Conservation (phyloP, 2,329 filamentous ascomycete genomes). For the Ophiosphaerella herpotricha region DNA sequence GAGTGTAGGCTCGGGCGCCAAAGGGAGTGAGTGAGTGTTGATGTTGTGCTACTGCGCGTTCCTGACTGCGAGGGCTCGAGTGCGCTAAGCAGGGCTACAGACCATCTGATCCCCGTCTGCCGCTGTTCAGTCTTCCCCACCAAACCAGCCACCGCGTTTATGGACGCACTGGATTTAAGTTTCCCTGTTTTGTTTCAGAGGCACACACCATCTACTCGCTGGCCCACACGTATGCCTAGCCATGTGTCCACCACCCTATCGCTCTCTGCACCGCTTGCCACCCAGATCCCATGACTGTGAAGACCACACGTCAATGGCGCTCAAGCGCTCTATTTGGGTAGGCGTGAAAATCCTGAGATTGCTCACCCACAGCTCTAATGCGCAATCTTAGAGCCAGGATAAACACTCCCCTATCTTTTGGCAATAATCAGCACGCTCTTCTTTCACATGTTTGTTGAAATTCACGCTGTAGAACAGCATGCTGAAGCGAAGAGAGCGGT, state of each 20-base stretch:
- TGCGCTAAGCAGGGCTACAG: constrained; percentile 9
- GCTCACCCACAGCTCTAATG: constrained; percentile 4
- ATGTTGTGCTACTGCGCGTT: constrained; percentile 11
- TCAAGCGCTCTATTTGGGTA: constrained; percentile 9
- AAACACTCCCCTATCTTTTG: background rate
- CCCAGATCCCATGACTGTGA: background rate
- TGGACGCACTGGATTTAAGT: background rate
- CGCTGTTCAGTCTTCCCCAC: constrained; percentile 12
- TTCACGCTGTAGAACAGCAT: too few relatives aligned
- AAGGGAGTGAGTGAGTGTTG: constrained; percentile 4
- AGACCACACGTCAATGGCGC: constrained; percentile 18
- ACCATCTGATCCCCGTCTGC: background rate
- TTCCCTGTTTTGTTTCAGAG: constrained; percentile 12
- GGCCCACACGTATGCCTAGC: constrained; percentile 5
- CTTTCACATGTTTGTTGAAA: background rate
- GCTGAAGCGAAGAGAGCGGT: too few relatives aligned
- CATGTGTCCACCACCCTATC: constrained; percentile 14
- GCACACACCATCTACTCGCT: constrained; percentile 6
- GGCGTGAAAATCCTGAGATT: constrained; percentile 28
- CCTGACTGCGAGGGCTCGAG: constrained; percentile 8
- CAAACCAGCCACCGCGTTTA: constrained; percentile 16
- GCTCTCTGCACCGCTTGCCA: background rate
- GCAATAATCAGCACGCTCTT: background rate
- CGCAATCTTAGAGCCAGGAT: constrained; percentile 4
- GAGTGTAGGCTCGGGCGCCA: background rate